Evolutionary conservation across 495 filamentous ascomycete genomes (phyloP), one percentile per base, ranked within the genome.

Genomic region (Penicillium paradoxum): DNA sequence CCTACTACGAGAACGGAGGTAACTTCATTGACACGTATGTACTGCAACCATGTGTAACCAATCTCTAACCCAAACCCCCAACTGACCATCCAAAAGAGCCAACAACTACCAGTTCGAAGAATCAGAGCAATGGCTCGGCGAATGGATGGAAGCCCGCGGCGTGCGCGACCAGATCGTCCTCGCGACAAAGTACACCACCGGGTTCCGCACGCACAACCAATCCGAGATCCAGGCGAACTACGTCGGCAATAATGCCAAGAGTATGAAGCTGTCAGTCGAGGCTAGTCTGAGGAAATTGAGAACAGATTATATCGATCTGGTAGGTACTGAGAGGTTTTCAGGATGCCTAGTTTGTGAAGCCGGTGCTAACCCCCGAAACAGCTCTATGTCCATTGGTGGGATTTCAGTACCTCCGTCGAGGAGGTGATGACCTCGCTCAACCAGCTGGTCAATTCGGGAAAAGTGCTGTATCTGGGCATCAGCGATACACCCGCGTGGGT

Each of bases 11-110:
- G 7, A 69, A 79, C 21, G 87, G 84, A 22, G 88, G 87, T 25
- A 91, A 91, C 68, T 89, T 90, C 71, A 83, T 91, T 57, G 87
- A 91, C 60, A 90, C 86, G 51, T 61, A 49, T 45, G 43, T 24
- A 39, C 25, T 27, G 7, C 25, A 37, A 37, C 17, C 17, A 8
- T 37, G 2, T 6, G n/a, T 9, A 14, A 24, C 13, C n/a, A 44
- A 10, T 18, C 22, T 25, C 11, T 4, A 10, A 41, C 10, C 4
- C 18, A 1, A 6, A 11, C 4, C n/a, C 17, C 36, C 47, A 27
- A 57, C 36, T 11, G n/a, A 44, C n/a, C n/a, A 44, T 0, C n/a
- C 11, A 39, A 13, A 37, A 61, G 58, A 4, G 69, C 84, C 39
- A 87, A 82, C 60, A 81, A 76, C 64, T 91, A 91, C 70, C 85